Percentiles rank a stretch among this genome's conserved stretches.
Evolutionary conservation across 2,329 filamentous ascomycete species (phyloP).

Genomic region (Pseudogymnoascus sp.): DNA sequence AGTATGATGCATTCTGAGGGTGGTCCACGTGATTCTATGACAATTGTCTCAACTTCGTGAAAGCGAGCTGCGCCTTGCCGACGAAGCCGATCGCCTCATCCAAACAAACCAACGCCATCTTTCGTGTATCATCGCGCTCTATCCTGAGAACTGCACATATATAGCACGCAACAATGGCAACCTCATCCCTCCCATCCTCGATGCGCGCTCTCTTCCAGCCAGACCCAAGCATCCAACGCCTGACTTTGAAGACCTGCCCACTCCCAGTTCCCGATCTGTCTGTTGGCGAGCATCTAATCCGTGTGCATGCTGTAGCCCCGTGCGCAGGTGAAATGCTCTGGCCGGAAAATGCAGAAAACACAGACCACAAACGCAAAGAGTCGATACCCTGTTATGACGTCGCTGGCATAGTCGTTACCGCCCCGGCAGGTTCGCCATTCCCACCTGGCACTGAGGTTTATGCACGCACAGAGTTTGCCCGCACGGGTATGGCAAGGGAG

Average conservation of each 20-base stretch:
- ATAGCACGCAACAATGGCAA: neutral
- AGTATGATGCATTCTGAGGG: neutral
- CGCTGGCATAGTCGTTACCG: conserved; percentile 31
- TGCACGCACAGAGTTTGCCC: conserved; percentile 29
- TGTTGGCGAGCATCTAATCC: conserved; percentile 32
- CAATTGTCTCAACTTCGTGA: neutral
- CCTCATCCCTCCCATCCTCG: neutral
- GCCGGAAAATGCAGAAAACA: conserved; percentile 28
- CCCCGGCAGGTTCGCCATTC: conserved; percentile 31
- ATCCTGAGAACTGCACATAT: neutral
- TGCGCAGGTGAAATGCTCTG: conserved; percentile 37
- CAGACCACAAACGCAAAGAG: conserved; percentile 17
- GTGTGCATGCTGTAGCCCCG: conserved; percentile 31
- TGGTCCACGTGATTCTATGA: neutral
- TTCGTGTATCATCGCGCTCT: too few species aligned
- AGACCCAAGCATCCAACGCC: neutral
- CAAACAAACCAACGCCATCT: neutral
- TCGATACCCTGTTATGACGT: conserved; percentile 36
- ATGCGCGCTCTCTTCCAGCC: conserved; percentile 11
- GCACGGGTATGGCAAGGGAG: conserved; percentile 32
- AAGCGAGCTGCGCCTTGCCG: neutral
- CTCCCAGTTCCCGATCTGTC: conserved; percentile 19
- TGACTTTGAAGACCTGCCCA: conserved; percentile 15
- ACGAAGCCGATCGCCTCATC: neutral
- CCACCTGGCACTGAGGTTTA: conserved; percentile 32